Evolutionary conservation across 139 green algal genomes (phyloP).

Genomic region (Zygnema circumcarinatum): DNA sequence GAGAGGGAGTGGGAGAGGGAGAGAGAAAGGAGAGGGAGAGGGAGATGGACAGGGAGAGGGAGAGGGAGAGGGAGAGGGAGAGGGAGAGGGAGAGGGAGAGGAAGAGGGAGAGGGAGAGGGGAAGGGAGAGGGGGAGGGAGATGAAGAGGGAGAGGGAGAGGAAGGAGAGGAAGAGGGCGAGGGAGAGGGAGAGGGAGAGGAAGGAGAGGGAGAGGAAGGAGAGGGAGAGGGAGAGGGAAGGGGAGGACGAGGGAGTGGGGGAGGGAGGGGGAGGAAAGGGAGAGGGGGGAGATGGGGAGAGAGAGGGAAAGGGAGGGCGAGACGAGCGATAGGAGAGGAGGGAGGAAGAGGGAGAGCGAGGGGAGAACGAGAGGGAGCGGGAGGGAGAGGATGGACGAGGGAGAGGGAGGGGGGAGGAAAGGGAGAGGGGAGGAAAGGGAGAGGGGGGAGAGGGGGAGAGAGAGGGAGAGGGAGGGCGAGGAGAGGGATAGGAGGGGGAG

Average conservation of each 20-base stretch:
- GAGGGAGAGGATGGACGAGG: too few relatives aligned
- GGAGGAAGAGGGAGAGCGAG: too few relatives aligned
- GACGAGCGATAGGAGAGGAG: constrained; percentile 1
- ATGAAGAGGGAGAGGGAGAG: neutral
- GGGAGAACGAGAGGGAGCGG: too few relatives aligned
- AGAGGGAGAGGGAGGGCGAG: neutral
- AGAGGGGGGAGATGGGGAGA: neutral
- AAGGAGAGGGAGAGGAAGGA: constrained; percentile 28
- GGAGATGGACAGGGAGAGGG: too few relatives aligned
- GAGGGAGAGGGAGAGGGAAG: too few relatives aligned
- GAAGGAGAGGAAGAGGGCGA: too few relatives aligned
- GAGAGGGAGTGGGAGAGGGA: neutral
- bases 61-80: neutral
- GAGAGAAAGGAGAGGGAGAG: neutral
- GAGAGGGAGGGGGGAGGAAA: too few relatives aligned
- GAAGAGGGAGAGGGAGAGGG: neutral
- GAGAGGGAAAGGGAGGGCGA: neutral
- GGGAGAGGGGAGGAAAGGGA: neutral
- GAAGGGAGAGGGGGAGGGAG: neutral
- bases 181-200: too few relatives aligned
- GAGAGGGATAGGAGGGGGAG: too few relatives aligned
- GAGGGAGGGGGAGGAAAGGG: neutral
- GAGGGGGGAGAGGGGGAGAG: neutral
- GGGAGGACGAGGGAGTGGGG: neutral
- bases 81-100: neutral